Evolutionary conservation across 2,329 filamentous ascomycete species (phyloP).

Genomic region (Alternaria consortialis): DNA sequence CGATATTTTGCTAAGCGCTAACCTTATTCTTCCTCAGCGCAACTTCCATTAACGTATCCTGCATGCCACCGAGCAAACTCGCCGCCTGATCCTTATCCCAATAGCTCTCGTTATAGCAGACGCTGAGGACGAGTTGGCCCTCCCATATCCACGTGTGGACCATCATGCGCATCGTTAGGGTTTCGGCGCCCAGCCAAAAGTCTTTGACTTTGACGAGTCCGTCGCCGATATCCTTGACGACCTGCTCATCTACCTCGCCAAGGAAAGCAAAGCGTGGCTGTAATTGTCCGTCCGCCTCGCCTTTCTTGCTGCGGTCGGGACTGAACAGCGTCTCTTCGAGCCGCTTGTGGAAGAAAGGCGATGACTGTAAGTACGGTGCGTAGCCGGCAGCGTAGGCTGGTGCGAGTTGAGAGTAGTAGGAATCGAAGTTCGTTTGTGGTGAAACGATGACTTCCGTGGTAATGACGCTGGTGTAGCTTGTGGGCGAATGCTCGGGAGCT

Average conservation of each 20-base stretch:
- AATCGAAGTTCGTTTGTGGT: conserved; percentile 21
- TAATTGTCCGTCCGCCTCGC: conserved; percentile 19
- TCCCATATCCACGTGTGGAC: conserved; percentile 37
- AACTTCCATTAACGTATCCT: conserved; percentile 26
- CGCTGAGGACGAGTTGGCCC: conserved; percentile 28
- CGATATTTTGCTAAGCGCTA: no score
- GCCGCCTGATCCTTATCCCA: conserved; percentile 28
- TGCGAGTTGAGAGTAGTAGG: conserved; percentile 30
- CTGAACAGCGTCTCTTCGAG: conserved; percentile 19
- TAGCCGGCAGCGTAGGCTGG: conserved; percentile 32
- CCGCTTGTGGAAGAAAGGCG: conserved; percentile 29
- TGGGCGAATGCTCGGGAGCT: conserved; percentile 27
- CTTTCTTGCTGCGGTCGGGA: conserved; percentile 11
- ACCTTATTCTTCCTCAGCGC: conserved; percentile 2
- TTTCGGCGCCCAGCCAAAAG: conserved; percentile 37
- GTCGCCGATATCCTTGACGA: conserved; percentile 21
- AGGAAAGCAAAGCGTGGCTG: conserved; percentile 32
- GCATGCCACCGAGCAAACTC: conserved; percentile 23
- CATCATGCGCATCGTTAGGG: conserved; percentile 35
- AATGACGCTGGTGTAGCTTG: conserved; percentile 30
- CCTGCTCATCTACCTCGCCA: conserved; percentile 30
- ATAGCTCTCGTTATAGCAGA: conserved; percentile 35
- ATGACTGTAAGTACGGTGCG: conserved; percentile 28
- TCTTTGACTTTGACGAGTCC: conserved; percentile 30
- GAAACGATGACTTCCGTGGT: conserved; percentile 33